phyloP scores from a whole-genome alignment of 345 rosid genomes.

The Brassica napus region DNA sequence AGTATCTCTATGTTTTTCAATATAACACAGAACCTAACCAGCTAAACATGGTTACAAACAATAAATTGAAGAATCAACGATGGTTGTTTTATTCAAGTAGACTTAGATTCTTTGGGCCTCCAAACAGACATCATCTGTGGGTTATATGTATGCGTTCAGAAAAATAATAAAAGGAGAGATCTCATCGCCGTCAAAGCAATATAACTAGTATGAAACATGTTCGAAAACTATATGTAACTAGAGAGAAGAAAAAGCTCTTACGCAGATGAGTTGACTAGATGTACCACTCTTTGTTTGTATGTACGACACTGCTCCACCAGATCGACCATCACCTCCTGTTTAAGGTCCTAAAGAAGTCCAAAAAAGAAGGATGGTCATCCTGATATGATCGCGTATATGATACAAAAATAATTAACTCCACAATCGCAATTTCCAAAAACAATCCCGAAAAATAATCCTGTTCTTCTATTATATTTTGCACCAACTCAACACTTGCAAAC shows the following conservation, averaged over 20 bases:
- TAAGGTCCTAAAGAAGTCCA: slow-evolving; percentile 62
- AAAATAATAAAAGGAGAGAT: not conserved
- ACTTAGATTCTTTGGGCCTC: slow-evolving; percentile 1
- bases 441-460: not conserved
- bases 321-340: slow-evolving; percentile 97
- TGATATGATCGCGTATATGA: not conserved
- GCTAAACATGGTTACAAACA: not conserved
- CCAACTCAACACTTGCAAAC: slow-evolving; percentile 17
- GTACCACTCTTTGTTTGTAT: slow-evolving; percentile 97
- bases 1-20: slow-evolving; percentile 3
- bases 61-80: not conserved
- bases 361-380: slow-evolving; percentile 18
- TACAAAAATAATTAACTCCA: not conserved
- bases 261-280: slow-evolving; percentile 96
- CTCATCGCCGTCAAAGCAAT: not conserved
- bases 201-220: not conserved
- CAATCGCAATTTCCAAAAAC: not conserved
- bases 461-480: slow-evolving; percentile 3
- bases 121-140: slow-evolving; percentile 6
- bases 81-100: slow-evolving; percentile 2
- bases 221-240: slow-evolving; percentile 17
- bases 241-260: slow-evolving; percentile 47
- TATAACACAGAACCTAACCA: slow-evolving; percentile 14
- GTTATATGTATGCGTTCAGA: not conserved
- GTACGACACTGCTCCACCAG: slow-evolving; percentile 96